phyloP scores from a whole-genome alignment of 768 basidiomycete species.

The Hortiboletus campestris region DNA sequence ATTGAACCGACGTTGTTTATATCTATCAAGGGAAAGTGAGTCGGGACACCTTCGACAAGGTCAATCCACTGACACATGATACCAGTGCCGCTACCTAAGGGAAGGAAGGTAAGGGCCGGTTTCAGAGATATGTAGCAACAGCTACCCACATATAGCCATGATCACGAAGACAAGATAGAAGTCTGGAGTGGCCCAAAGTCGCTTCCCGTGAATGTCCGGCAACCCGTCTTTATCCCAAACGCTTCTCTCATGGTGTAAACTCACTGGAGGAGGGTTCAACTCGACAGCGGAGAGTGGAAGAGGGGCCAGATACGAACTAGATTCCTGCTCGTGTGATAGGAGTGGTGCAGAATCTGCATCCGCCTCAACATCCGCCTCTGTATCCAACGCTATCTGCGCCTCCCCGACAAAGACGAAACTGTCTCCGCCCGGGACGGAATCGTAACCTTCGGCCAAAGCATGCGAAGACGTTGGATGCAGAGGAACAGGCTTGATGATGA shows the following conservation, averaged over 20 bases:
- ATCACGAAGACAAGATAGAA: slow-evolving; percentile 65
- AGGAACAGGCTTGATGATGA: slow-evolving; percentile 70
- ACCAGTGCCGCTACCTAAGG: slow-evolving; percentile 66
- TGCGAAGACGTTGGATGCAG: slow-evolving; percentile 38
- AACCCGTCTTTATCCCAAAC: slow-evolving; percentile 24
- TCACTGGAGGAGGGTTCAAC: slow-evolving; percentile 21
- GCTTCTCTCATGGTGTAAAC: background rate
- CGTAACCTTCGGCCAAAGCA: slow-evolving; percentile 13
- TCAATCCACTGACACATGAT: slow-evolving; percentile 58
- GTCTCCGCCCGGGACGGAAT: slow-evolving; percentile 17
- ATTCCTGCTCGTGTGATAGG: slow-evolving; percentile 18
- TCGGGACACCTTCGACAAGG: background rate
- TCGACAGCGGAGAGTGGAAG: slow-evolving; percentile 18
- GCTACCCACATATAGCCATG: slow-evolving; percentile 52
- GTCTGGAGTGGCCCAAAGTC: slow-evolving; percentile 50
- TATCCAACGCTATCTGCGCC: slow-evolving; percentile 12
- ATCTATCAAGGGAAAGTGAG: slow-evolving; percentile 38
- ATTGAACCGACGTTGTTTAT: slow-evolving; percentile 89
- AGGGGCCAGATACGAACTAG: slow-evolving; percentile 23
- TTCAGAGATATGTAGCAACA: background rate
- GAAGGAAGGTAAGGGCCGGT: background rate
- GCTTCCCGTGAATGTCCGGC: slow-evolving; percentile 54
- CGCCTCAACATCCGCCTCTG: slow-evolving; percentile 14
- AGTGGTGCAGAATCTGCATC: slow-evolving; percentile 23
- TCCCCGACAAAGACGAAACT: slow-evolving; percentile 24